phyloP scores from a whole-genome alignment of 2,329 filamentous ascomycete species.

The Cladosporium sp. region DNA sequence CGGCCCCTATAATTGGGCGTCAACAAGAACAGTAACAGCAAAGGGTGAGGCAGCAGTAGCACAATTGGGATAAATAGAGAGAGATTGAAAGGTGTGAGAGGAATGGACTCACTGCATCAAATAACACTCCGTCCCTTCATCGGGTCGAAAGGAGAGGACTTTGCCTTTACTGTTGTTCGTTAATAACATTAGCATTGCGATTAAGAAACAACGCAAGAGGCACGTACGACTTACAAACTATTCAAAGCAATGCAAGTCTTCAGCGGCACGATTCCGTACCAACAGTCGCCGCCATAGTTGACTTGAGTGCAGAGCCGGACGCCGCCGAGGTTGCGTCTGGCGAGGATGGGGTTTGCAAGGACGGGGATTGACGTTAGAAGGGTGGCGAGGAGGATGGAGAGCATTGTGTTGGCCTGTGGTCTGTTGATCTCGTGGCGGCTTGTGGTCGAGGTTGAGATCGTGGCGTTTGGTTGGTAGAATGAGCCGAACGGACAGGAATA shows the following conservation, averaged over 20 bases:
- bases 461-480: no score
- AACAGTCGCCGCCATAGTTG: slow-evolving; percentile 25
- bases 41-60: background rate
- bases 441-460: background rate
- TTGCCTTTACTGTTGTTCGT: slow-evolving; percentile 18
- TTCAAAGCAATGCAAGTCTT: slow-evolving; percentile 24
- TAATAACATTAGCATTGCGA: background rate
- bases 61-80: background rate
- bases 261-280: slow-evolving; percentile 21
- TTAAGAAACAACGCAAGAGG: background rate
- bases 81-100: background rate
- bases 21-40: no score
- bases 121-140: slow-evolving; percentile 24
- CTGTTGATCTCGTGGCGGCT: no score
- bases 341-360: background rate
- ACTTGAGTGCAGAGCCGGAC: slow-evolving; percentile 27
- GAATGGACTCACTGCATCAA: slow-evolving; percentile 25
- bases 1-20: background rate
- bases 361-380: background rate
- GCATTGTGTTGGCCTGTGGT: background rate
- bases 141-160: slow-evolving; percentile 21
- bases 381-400: background rate
- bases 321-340: slow-evolving; percentile 26
- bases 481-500: no score
- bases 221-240: slow-evolving; percentile 22